Percentiles rank a stretch among this genome's conserved stretches.
Conservation (phyloP, 495 filamentous ascomycete genomes). For the Penicillium roqueforti region DNA sequence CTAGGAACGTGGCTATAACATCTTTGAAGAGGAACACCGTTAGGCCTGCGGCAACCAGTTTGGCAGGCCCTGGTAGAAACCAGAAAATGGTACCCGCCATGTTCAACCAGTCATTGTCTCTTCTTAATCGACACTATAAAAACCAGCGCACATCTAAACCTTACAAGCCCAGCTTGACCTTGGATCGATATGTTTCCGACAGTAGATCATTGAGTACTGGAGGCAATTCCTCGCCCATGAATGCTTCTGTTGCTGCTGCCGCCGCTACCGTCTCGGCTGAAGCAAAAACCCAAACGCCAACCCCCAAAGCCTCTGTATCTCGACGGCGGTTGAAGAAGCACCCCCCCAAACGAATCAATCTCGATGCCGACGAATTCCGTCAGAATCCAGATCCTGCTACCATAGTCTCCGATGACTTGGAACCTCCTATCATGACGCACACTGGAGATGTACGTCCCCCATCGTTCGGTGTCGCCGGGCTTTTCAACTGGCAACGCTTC, state of each 20-base stretch:
- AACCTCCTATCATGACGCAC: constrained; percentile 5
- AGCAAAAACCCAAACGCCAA: not conserved
- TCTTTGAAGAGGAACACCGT: constrained; percentile 31
- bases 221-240: not conserved
- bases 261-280: not conserved
- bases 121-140: constrained; percentile 26
- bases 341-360: constrained; percentile 50
- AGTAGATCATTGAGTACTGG: constrained; percentile 8
- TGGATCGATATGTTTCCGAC: constrained; percentile 39
- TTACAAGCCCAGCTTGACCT: constrained; percentile 24
- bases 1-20: constrained; percentile 31
- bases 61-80: constrained; percentile 20
- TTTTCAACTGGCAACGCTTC: constrained; percentile 50
- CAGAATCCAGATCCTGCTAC: constrained; percentile 15
- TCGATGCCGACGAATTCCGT: constrained; percentile 25
- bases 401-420: constrained; percentile 14
- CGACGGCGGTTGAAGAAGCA: constrained; percentile 44
- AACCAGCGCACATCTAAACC: constrained; percentile 12
- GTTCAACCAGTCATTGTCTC: constrained; percentile 28
- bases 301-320: not conserved
- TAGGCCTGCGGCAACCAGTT: constrained; percentile 40
- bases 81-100: constrained; percentile 14
- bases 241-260: not conserved
- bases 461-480: constrained; percentile 18
- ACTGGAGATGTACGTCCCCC: constrained; percentile 1